These are phyloP conservation scores for Coemansia sp. DNA, from an alignment of 192 early-diverging fungal species.

Conservation along the genomic window DNA sequence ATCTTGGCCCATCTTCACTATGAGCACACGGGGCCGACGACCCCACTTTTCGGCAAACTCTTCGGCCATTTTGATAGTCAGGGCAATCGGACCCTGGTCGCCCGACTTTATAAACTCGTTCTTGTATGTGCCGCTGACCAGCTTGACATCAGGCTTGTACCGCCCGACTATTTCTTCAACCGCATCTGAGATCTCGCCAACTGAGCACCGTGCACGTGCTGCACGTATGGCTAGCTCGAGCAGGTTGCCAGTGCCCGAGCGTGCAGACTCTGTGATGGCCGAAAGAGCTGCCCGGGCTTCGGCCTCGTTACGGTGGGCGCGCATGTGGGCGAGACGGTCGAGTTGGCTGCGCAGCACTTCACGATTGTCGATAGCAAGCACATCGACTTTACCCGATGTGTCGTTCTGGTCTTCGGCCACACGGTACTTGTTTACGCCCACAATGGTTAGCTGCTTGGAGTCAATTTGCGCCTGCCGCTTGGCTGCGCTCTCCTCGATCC, in stretches of 20 bases:
- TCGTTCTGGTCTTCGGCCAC: constrained; percentile 66
- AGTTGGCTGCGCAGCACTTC: constrained; percentile 69
- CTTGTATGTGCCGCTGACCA: constrained; percentile 85
- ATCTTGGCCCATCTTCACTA: constrained; percentile 93
- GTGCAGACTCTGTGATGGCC: constrained; percentile 68
- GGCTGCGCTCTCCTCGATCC: constrained; percentile 85
- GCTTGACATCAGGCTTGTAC: constrained; percentile 75
- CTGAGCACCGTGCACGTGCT: constrained; percentile 72
- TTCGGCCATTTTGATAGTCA: constrained; percentile 65
- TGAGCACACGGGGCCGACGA: constrained; percentile 83
- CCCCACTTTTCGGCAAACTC: constrained; percentile 70
- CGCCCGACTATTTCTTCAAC: constrained; percentile 82
- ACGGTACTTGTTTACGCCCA: constrained; percentile 89
- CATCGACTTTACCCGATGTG: constrained; percentile 41
- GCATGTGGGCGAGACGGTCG: constrained; percentile 61
- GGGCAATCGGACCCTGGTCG: constrained; percentile 57
- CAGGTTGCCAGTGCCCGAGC: constrained; percentile 67
- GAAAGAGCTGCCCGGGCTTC: constrained; percentile 59
- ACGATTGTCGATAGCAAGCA: constrained; percentile 80
- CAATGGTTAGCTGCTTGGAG: constrained; percentile 81
- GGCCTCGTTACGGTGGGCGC: constrained; percentile 56
- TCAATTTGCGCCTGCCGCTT: constrained; percentile 87
- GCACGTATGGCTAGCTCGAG: constrained; percentile 75
- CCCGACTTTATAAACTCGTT: constrained; percentile 68
- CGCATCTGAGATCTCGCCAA: constrained; percentile 82